phyloP scores from a whole-genome alignment of 345 rosid genomes.

The Gossypium herbaceum region DNA sequence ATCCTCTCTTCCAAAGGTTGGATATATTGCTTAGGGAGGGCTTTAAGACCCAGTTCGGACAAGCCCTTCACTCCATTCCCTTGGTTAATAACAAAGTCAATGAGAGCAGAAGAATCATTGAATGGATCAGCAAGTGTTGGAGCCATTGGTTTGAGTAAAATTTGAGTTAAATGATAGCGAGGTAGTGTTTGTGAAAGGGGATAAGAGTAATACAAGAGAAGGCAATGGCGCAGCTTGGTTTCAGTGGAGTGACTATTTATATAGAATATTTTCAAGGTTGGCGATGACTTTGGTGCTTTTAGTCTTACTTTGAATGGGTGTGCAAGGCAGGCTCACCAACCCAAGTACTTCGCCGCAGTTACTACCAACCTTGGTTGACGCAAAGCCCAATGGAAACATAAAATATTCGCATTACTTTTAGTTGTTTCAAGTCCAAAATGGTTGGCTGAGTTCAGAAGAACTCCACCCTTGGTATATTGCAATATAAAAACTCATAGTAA shows the following conservation, averaged over 20 bases:
- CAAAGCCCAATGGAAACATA: too few relatives aligned
- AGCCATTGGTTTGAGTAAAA: background rate
- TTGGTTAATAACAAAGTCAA: conserved; percentile 10
- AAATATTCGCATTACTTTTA: too few relatives aligned
- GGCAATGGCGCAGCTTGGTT: background rate
- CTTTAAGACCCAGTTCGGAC: conserved; percentile 3
- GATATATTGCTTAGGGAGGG: conserved; percentile 14
- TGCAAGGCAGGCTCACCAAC: background rate
- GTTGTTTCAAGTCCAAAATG: too few relatives aligned
- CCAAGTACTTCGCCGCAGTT: background rate
- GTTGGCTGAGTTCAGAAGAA: too few relatives aligned
- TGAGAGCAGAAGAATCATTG: background rate
- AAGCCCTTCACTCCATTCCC: conserved; percentile 24
- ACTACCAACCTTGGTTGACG: background rate
- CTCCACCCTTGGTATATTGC: too few relatives aligned
- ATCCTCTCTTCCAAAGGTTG: background rate
- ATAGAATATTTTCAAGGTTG: background rate
- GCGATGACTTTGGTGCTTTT: background rate
- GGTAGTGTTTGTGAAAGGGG: background rate
- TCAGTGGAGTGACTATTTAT: background rate
- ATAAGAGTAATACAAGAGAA: background rate
- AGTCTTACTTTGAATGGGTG: background rate
- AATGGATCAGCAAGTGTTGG: background rate
- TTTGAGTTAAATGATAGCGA: background rate
- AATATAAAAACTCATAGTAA: too few relatives aligned